A percentile compares a stretch with the other conserved stretches of the same genome.
These are phyloP conservation scores for Trametes punicea DNA, from an alignment of 768 basidiomycete species.

Conservation along the genomic window DNA sequence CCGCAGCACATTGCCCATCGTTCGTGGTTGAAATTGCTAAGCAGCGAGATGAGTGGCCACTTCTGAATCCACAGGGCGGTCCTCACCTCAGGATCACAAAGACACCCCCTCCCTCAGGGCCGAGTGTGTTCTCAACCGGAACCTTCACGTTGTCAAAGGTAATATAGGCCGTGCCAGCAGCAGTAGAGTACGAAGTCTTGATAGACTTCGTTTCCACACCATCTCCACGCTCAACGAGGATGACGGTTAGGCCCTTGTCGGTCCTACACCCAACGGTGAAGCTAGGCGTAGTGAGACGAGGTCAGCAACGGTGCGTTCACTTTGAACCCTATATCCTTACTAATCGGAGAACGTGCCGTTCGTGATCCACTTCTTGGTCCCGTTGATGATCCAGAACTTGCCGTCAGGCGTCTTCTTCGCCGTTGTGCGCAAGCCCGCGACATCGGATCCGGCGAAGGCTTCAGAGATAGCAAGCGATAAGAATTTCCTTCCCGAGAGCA, in stretches of 20 bases:
- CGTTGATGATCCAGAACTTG: constrained; percentile 81
- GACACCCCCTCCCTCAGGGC: constrained; percentile 71
- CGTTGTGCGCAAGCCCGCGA: constrained; percentile 72
- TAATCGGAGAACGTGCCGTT: constrained; percentile 58
- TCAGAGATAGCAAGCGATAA: constrained; percentile 88
- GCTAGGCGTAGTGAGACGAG: constrained; percentile 16
- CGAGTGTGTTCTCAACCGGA: constrained; percentile 84
- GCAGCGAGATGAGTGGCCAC: constrained; percentile 29
- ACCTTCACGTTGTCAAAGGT: constrained; percentile 85
- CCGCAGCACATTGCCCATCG: constrained; percentile 89
- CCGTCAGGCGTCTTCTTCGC: constrained; percentile 81
- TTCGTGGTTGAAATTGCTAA: constrained; percentile 91
- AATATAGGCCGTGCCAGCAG: constrained; percentile 84
- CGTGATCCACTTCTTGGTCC: constrained; percentile 88
- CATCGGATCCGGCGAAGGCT: constrained; percentile 85
- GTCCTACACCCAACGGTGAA: constrained; percentile 25
- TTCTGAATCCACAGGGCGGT: not conserved
- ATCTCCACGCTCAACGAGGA: constrained; percentile 78
- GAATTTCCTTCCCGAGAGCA: constrained; percentile 74
- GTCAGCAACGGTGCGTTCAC: not conserved
- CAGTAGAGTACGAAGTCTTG: constrained; percentile 85
- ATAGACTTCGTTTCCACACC: constrained; percentile 83
- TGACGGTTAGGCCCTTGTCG: constrained; percentile 73
- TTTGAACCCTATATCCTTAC: constrained; percentile 1
- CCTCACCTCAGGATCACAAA: constrained; percentile 54